A percentile compares a stretch with the other conserved stretches of the same genome.
Evolutionary conservation across 208 protist genomes (phyloP).

Genomic region (Kentomonas sorsogonicus): DNA sequence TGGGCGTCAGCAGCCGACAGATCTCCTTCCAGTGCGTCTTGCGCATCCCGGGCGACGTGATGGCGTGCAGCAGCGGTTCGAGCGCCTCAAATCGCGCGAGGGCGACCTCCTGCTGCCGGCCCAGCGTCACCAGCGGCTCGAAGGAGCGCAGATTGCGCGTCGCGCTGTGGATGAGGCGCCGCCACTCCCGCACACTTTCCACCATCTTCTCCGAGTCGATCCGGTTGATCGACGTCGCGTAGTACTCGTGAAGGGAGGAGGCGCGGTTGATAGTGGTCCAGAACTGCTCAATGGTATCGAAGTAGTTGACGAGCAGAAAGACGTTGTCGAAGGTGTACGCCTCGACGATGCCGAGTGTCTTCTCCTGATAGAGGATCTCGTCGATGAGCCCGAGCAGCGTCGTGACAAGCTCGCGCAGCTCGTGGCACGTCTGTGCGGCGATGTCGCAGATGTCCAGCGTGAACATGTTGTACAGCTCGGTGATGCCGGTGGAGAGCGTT

Average conservation of each 20-base stretch:
- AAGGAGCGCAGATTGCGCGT: constrained; percentile 65
- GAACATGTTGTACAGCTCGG: constrained; percentile 79
- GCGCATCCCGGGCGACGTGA: constrained; percentile 72
- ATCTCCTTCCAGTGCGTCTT: constrained; percentile 90
- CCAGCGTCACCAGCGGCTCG: constrained; percentile 59
- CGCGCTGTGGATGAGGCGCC: constrained; percentile 65
- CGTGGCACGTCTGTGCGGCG: constrained; percentile 75
- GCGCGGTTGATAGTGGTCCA: constrained; percentile 62
- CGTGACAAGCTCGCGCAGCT: constrained; percentile 64
- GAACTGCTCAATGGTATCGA: constrained; percentile 84
- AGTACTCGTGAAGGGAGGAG: constrained; percentile 61
- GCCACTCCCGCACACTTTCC: constrained; percentile 69
- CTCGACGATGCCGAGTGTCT: constrained; percentile 27
- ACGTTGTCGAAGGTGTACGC: constrained; percentile 65
- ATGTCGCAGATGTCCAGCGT: constrained; percentile 83
- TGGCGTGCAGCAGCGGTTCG: constrained; percentile 51
- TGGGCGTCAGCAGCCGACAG: constrained; percentile 40
- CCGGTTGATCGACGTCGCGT: constrained; percentile 49
- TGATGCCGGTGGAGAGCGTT: constrained; percentile 67
- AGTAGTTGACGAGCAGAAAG: constrained; percentile 44
- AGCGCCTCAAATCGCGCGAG: constrained; percentile 75
- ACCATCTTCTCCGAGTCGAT: constrained; percentile 59
- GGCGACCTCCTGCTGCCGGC: constrained; percentile 72
- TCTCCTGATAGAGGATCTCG: constrained; percentile 54
- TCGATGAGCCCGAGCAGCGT: constrained; percentile 39